Evolutionary conservation across 140 eudicot genomes (phyloP).

Genomic region (Stevia rebaudiana): DNA sequence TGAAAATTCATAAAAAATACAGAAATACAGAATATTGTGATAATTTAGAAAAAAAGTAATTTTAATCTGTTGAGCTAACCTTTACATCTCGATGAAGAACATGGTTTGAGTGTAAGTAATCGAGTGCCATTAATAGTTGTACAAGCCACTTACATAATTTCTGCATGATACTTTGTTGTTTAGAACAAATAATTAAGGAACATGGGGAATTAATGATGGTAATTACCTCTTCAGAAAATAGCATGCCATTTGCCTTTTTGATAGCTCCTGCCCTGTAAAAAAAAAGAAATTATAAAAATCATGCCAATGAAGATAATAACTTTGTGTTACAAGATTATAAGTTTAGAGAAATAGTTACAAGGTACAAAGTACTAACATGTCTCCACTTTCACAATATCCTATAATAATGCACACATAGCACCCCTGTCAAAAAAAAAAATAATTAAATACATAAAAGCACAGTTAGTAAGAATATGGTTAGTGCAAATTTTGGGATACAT

Average conservation of each 20-base stretch:
- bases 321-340: constrained; percentile 4
- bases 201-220: background rate
- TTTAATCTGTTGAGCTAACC: constrained; percentile 37
- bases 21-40: constrained; percentile 4
- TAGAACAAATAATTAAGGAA: constrained; percentile 11
- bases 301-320: constrained; percentile 3
- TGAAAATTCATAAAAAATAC: background rate
- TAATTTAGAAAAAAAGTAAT: constrained; percentile 11
- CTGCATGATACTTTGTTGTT: constrained; percentile 35
- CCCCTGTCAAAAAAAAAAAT: constrained; percentile 51
- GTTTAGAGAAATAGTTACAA: constrained; percentile 16
- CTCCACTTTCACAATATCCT: constrained; percentile 99
- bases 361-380: constrained; percentile 64
- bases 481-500: background rate
- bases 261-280: constrained; percentile 83
- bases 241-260: constrained; percentile 70
- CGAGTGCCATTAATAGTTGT: constrained; percentile 93
- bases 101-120: constrained; percentile 80
- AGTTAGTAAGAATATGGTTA: constrained; percentile 6
- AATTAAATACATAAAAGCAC: background rate
- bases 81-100: constrained; percentile 99
- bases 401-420: constrained; percentile 96
- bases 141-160: constrained; percentile 92
- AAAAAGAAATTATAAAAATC: constrained; percentile 4
- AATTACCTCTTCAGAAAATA: constrained; percentile 84